Percentiles rank a stretch among this genome's conserved stretches.
phyloP scores from a whole-genome alignment of 148 eudicot genomes.

The Salicornia ramosissima region DNA sequence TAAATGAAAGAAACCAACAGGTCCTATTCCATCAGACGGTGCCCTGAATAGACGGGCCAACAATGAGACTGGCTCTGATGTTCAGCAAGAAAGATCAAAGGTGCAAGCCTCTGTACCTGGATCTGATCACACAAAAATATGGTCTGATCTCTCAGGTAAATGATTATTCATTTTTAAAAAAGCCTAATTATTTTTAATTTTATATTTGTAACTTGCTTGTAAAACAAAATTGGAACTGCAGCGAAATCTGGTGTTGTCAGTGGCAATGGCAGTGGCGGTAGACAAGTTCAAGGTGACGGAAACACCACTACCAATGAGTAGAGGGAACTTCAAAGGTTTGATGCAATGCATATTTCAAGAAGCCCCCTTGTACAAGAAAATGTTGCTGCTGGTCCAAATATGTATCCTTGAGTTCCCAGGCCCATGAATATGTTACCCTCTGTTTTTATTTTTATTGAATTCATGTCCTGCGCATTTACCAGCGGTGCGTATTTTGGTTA shows the following conservation, averaged over 20 bases:
- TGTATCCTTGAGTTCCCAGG: slow-evolving; percentile 41
- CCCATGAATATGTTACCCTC: background rate
- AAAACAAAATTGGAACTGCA: slow-evolving; percentile 49
- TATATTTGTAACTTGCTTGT: slow-evolving; percentile 7
- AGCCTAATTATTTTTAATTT: background rate
- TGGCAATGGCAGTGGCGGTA: slow-evolving; percentile 40
- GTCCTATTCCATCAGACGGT: slow-evolving; percentile 41
- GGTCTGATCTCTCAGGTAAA: slow-evolving; percentile 94
- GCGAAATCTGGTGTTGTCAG: slow-evolving; percentile 49
- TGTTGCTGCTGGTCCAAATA: slow-evolving; percentile 35
- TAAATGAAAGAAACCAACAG: slow-evolving; percentile 53
- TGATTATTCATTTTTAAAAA: background rate
- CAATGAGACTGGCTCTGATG: slow-evolving; percentile 37
- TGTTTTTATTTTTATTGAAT: background rate
- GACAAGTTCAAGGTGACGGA: slow-evolving; percentile 41
- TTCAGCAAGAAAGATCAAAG: slow-evolving; percentile 42
- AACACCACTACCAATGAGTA: slow-evolving; percentile 38
- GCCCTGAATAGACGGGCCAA: slow-evolving; percentile 33
- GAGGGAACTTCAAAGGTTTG: slow-evolving; percentile 54
- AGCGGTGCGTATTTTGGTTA: background rate
- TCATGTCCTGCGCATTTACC: background rate
- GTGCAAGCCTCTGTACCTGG: slow-evolving; percentile 58
- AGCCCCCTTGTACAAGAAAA: slow-evolving; percentile 33
- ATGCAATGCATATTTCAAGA: slow-evolving; percentile 61
- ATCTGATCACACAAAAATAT: slow-evolving; percentile 89